A percentile compares a stretch with the other conserved stretches of the same genome.
Evolutionary conservation across 1,284 basidiomycete species (phyloP).

Genomic region (Tylopilus sp.): DNA sequence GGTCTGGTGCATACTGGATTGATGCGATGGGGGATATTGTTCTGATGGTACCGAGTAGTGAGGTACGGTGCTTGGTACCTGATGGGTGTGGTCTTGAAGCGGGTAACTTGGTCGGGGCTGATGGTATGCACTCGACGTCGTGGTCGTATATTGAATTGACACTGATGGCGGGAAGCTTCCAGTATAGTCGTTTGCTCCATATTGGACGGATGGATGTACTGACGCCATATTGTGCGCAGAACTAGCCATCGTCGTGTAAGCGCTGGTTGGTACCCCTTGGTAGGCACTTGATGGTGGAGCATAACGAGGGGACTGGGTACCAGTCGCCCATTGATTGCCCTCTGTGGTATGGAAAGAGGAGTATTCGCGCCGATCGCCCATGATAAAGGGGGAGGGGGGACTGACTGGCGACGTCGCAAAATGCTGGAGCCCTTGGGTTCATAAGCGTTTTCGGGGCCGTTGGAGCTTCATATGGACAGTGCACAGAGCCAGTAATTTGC

Average conservation of each 20-base stretch:
- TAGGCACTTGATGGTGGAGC: conserved; percentile 21
- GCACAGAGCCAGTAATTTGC: conserved; percentile 30
- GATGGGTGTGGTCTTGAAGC: conserved; percentile 19
- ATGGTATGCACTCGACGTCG: conserved; percentile 23
- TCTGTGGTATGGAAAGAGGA: conserved; percentile 20
- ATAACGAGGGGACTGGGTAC: conserved; percentile 27
- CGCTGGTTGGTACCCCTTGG: conserved; percentile 17
- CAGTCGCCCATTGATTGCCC: conserved; percentile 22
- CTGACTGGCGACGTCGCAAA: conserved; percentile 1
- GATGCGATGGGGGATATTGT: conserved; percentile 26
- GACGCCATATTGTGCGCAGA: conserved; percentile 20
- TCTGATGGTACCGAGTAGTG: conserved; percentile 30
- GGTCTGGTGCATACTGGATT: conserved; percentile 15
- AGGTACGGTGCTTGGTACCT: conserved; percentile 14
- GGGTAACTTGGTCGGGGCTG: conserved; percentile 32
- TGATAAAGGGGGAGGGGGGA: conserved; percentile 11
- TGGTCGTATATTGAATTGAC: conserved; percentile 21
- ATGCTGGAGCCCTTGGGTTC: conserved; percentile 24
- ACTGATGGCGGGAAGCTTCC: conserved; percentile 12
- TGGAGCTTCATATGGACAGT: conserved; percentile 25
- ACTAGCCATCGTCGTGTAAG: conserved; percentile 20
- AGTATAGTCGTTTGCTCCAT: conserved; percentile 24
- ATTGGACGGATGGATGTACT: conserved; percentile 20
- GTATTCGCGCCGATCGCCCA: conserved; percentile 33
- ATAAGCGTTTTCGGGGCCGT: conserved; percentile 35